Evolutionary conservation across 768 basidiomycete genomes (phyloP).

Genomic region (Epithele typhae): DNA sequence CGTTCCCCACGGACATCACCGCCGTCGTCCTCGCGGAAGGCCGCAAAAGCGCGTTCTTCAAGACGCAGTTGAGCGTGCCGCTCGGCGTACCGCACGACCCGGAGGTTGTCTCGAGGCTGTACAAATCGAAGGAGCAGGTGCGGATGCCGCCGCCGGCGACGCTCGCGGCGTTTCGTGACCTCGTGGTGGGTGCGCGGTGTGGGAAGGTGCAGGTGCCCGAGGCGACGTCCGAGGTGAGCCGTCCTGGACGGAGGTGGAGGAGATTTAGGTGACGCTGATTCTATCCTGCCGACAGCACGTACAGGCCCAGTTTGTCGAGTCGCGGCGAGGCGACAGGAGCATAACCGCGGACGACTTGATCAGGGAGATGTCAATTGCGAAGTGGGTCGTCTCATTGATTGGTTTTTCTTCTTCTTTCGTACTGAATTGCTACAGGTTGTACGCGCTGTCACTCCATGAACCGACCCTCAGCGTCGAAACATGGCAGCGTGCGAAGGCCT

Average conservation of each 20-base stretch:
- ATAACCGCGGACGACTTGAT: constrained; percentile 60
- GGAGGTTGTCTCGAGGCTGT: constrained; percentile 32
- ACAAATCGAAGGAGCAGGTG: constrained; percentile 44
- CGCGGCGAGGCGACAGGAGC: constrained; percentile 34
- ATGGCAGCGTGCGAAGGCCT: constrained; percentile 62
- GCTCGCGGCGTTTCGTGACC: constrained; percentile 51
- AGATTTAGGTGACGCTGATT: no score
- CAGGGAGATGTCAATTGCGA: constrained; percentile 62
- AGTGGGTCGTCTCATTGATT: constrained; percentile 38
- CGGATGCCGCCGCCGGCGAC: constrained; percentile 41
- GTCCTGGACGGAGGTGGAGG: no score
- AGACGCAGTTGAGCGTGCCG: constrained; percentile 58
- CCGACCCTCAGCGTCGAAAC: constrained; percentile 48
- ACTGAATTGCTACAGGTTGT: constrained; percentile 38
- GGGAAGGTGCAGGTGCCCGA: constrained; percentile 53
- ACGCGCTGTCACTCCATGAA: constrained; percentile 59
- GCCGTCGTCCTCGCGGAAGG: constrained; percentile 62
- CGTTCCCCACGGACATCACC: constrained; percentile 71
- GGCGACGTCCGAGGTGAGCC: constrained; percentile 52
- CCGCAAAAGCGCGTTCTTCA: constrained; percentile 66
- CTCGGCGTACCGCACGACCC: constrained; percentile 29
- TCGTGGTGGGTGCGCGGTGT: constrained; percentile 57
- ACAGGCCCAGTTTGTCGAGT: constrained; percentile 66
- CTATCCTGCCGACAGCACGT: constrained; percentile 51
- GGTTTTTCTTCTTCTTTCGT: background rate